Evolutionary conservation across 139 green algal species (phyloP).

Genomic region (Coccomyxa sp.): DNA sequence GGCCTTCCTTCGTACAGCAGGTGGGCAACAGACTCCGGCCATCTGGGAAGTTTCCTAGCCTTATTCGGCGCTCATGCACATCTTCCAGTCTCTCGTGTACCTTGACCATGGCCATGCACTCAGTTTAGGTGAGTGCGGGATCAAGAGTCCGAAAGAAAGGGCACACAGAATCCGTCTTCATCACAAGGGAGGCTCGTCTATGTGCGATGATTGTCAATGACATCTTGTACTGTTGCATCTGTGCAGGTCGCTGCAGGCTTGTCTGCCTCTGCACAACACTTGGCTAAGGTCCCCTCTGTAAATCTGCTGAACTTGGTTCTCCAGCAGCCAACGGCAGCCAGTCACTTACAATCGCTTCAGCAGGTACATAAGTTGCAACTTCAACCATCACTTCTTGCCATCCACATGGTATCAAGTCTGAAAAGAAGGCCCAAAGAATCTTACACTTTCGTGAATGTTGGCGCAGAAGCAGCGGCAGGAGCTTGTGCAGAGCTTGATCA

Average conservation of each 20-base stretch:
- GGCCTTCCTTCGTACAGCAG: too few relatives aligned
- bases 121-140: not conserved
- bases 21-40: too few relatives aligned
- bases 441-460: not conserved
- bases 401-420: not conserved
- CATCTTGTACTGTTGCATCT: too few relatives aligned
- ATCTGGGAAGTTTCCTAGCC: not conserved
- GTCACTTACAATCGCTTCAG: not conserved
- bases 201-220: too few relatives aligned
- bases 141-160: not conserved
- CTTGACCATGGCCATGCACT: not conserved
- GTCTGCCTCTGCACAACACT: too few relatives aligned
- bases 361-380: not conserved
- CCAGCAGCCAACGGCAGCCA: not conserved
- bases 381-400: not conserved
- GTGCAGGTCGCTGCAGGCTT: too few relatives aligned
- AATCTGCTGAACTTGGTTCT: too few relatives aligned
- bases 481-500: conserved; percentile 46
- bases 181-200: too few relatives aligned
- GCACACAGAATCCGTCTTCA: too few relatives aligned
- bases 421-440: not conserved
- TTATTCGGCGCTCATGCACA: not conserved
- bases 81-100: not conserved
- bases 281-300: too few relatives aligned
- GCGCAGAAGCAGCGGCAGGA: conserved; percentile 37